These are phyloP conservation scores for Suhomyces chickasaworum DNA, from an alignment of 1,139 yeast species.

Conservation along the genomic window DNA sequence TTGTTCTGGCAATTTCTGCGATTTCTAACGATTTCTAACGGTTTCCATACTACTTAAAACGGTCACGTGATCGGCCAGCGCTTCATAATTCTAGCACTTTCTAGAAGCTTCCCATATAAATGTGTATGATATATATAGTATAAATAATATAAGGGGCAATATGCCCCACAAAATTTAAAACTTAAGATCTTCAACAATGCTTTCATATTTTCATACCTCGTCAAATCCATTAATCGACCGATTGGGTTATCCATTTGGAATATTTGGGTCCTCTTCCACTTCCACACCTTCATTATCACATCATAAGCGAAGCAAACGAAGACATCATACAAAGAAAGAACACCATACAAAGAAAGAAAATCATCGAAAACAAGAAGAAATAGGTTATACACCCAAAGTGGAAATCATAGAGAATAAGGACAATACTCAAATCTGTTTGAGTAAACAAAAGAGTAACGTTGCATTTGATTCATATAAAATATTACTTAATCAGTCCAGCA, in stretches of 20 bases:
- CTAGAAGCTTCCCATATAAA: conserved; percentile 15
- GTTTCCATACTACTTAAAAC: too few species aligned
- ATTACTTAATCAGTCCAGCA: conserved; percentile 27
- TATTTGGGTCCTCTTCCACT: not conserved
- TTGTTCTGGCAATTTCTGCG: too few species aligned
- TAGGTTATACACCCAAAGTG: conserved; percentile 1
- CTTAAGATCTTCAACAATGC: not conserved
- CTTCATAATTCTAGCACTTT: conserved; percentile 15
- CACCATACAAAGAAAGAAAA: too few species aligned
- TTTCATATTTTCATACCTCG: not conserved
- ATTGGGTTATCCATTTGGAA: not conserved
- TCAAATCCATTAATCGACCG: not conserved
- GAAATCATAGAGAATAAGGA: conserved; percentile 33
- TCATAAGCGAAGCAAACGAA: not conserved
- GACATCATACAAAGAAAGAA: too few species aligned
- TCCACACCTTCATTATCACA: not conserved
- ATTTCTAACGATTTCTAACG: too few species aligned
- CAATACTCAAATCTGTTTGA: conserved; percentile 38
- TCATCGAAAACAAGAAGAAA: not conserved
- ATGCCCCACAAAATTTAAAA: not conserved
- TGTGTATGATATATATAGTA: too few species aligned
- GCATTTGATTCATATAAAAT: conserved; percentile 43
- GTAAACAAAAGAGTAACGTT: conserved; percentile 35
- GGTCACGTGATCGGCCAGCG: conserved; percentile 1
- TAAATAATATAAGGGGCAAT: too few species aligned